phyloP scores from a whole-genome alignment of 2,329 filamentous ascomycete species.

The Diatrype stigma region DNA sequence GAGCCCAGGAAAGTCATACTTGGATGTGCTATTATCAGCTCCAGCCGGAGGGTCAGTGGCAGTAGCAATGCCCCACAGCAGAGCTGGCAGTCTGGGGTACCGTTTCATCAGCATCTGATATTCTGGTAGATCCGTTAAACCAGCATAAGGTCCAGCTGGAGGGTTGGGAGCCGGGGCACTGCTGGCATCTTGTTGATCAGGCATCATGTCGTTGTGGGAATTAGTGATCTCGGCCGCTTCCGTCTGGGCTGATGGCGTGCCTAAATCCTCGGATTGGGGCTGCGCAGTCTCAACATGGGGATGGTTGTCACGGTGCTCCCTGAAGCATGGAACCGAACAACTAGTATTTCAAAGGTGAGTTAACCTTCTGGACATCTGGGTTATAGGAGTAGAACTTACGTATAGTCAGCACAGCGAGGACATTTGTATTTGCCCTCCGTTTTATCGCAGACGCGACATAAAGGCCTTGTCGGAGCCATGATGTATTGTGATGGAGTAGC shows the following conservation, averaged over 20 bases:
- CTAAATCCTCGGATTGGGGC: background rate
- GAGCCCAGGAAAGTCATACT: conserved; percentile 4
- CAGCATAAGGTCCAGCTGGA: conserved; percentile 6
- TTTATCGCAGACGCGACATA: conserved; percentile 50
- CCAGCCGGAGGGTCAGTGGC: conserved; percentile 25
- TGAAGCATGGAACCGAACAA: conserved; percentile 57
- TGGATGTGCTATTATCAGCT: conserved; percentile 3
- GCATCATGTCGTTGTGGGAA: background rate
- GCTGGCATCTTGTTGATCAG: background rate
- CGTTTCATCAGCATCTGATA: conserved; percentile 23
- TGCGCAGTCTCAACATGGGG: conserved; percentile 30
- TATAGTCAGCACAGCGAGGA: conserved; percentile 52
- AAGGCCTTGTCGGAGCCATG: conserved; percentile 21
- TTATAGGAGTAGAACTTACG: conserved; percentile 40
- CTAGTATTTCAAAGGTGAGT: conserved; percentile 30
- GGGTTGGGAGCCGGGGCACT: conserved; percentile 1
- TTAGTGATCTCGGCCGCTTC: background rate
- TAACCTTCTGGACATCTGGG: background rate
- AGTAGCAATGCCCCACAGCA: conserved; percentile 24
- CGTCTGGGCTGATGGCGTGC: background rate
- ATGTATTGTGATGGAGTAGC: too few relatives aligned
- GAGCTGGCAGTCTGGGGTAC: conserved; percentile 23
- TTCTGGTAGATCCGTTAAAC: conserved; percentile 24
- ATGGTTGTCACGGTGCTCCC: conserved; percentile 46
- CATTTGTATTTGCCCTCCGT: conserved; percentile 59